Conservation (phyloP, 352 stramenopile genomes). For the Phytopythium chamaehyphon region DNA sequence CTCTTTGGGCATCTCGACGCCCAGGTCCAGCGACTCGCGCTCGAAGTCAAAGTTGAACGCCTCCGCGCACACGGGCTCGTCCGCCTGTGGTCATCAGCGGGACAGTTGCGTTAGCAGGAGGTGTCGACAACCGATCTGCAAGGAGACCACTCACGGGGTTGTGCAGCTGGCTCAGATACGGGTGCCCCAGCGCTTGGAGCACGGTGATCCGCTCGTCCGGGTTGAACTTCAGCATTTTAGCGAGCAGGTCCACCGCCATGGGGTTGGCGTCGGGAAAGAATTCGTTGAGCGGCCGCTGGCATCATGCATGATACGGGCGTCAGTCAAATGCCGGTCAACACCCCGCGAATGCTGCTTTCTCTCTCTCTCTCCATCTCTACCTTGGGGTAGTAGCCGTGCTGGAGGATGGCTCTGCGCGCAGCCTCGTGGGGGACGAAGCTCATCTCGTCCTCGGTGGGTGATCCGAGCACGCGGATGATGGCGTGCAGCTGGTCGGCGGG, state of each 20-base stretch:
- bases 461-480: slow-evolving; percentile 91
- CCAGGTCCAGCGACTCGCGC: slow-evolving; percentile 72
- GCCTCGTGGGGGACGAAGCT: slow-evolving; percentile 96
- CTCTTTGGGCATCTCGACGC: slow-evolving; percentile 82
- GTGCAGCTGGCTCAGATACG: slow-evolving; percentile 89
- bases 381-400: slow-evolving; percentile 84
- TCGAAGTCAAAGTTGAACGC: slow-evolving; percentile 88
- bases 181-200: slow-evolving; percentile 86
- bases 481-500: slow-evolving; percentile 84
- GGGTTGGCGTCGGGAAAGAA: slow-evolving; percentile 86
- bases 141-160: slow-evolving; percentile 55
- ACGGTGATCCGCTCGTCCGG: slow-evolving; percentile 92
- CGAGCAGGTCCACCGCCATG: slow-evolving; percentile 83
- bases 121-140: neutral
- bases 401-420: slow-evolving; percentile 75
- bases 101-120: neutral
- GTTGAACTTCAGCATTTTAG: slow-evolving; percentile 92
- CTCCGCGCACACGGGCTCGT: slow-evolving; percentile 81
- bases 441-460: slow-evolving; percentile 93
- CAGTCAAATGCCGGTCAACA: neutral
- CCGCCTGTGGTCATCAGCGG: slow-evolving; percentile 29
- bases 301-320: neutral
- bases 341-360: neutral
- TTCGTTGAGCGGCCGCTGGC: slow-evolving; percentile 60
- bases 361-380: no score